Base-by-base conservation (phyloP, 208 protist species). In the Leishmania braziliensis region DNA sequence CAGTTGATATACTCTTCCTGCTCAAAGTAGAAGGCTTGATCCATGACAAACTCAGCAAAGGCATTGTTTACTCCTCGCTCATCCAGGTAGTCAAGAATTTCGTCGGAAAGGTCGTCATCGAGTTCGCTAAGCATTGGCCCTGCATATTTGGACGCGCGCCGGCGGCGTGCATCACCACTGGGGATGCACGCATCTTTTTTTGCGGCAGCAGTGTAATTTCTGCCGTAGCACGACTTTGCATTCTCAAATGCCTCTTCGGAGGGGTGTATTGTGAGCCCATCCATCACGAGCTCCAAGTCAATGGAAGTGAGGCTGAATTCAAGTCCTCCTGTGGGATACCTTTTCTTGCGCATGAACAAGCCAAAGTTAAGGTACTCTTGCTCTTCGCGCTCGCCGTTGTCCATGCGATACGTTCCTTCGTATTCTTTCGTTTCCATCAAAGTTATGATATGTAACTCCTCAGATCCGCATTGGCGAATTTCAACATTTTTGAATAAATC, bases 21-120 rank as follows among this genome's bases (percentile, higher is more conserved):
- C 73, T 97, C 92, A 46, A 93, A 90, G 79, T 90, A 96, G 74
- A 95, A 89, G 18, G 94, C 88, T 77, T 95, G 91, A 20, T 90
- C 80, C 88, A 95, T 95, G n/a, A 97, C 89, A 79, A 88, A 97
- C 72, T 97, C 91, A 0, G 94, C 94, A 88, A 97, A 97, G 2
- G 88, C 90, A 74, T 97, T 94, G 84, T 97, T 94, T 39, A 97
- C 86, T 46, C 94, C 94, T 54, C 94, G 87, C 77, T 96, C 94
- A 78, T 97, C 92, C 14, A 97, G 82, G 74, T 97, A 97, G 80
- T 96, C 92, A 3, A 95, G 77, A 69, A 97, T 94, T 76, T 96
- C 94, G 76, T 97, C 94, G 23, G 89, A 90, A n/a, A 97, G 86
- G 78, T 97, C 94, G 58, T 97, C 94, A 78, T 96, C 92, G 8